These are phyloP conservation scores for Aegilops bicornis DNA, from an alignment of 176 grass and related monocot genomes.

Conservation along the genomic window DNA sequence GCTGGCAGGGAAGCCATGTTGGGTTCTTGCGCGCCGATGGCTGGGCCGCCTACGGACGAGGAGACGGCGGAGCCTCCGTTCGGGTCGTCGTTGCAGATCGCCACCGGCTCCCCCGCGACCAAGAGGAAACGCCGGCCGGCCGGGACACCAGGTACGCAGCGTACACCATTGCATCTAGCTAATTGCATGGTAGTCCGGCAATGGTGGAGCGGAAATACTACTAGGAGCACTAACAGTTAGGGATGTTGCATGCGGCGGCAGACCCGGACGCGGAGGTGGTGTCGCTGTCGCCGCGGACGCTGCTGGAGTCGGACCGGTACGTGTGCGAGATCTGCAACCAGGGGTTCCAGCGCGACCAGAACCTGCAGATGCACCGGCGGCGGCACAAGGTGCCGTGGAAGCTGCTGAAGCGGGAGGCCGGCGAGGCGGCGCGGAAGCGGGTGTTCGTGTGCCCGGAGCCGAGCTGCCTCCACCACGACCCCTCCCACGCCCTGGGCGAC, in stretches of 20 bases:
- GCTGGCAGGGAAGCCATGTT: slow-evolving; percentile 34
- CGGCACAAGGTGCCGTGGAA: slow-evolving; percentile 99
- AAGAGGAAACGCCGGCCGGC: slow-evolving; percentile 92
- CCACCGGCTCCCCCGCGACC: slow-evolving; percentile 1
- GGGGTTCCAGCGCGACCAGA: slow-evolving; percentile 99
- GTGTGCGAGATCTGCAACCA: slow-evolving; percentile 99
- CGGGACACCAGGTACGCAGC: slow-evolving; percentile 68
- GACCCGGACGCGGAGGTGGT: slow-evolving; percentile 99
- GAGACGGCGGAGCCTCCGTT: slow-evolving; percentile 34
- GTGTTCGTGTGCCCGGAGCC: slow-evolving; percentile 98
- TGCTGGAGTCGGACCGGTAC: slow-evolving; percentile 97
- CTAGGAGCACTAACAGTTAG: background rate
- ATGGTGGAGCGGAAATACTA: background rate
- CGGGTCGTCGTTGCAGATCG: slow-evolving; percentile 49
- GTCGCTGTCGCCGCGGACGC: slow-evolving; percentile 85
- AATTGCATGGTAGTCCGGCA: slow-evolving; percentile 8
- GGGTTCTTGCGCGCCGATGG: slow-evolving; percentile 30
- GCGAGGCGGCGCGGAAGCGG: slow-evolving; percentile 74
- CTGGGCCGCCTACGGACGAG: slow-evolving; percentile 6
- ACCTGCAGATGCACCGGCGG: slow-evolving; percentile 99
- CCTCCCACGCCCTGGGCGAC: slow-evolving; percentile 86
- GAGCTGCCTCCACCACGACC: slow-evolving; percentile 93
- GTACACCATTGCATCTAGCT: background rate
- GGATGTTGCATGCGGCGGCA: slow-evolving; percentile 14
- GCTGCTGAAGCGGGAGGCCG: slow-evolving; percentile 88